phyloP scores from a whole-genome alignment of 306 rosid species.

The Acacia crassicarpa region DNA sequence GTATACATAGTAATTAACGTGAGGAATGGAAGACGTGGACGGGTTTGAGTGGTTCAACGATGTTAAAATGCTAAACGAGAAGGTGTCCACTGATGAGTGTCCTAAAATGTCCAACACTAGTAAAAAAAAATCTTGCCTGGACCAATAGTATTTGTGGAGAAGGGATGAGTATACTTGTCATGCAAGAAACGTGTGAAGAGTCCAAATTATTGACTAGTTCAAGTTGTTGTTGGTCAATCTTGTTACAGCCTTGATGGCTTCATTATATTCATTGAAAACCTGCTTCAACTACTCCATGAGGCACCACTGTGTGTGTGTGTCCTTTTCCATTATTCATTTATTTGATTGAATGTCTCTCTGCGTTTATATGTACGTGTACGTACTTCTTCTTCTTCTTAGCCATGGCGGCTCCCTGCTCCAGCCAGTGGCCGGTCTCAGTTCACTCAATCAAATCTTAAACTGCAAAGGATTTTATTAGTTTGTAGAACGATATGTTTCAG shows the following conservation, averaged over 20 bases:
- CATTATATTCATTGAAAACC: not conserved
- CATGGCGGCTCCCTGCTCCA: too few species aligned
- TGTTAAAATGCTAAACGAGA: not conserved
- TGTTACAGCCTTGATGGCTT: not conserved
- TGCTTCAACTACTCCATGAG: not conserved
- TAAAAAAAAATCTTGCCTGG: not conserved
- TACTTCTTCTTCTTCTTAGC: not conserved
- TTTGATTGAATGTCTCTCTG: not conserved
- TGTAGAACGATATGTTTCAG: not conserved
- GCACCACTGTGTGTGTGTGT: not conserved
- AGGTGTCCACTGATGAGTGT: not conserved
- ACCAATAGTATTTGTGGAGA: not conserved
- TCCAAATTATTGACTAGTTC: not conserved
- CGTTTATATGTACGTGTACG: not conserved
- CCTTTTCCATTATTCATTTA: not conserved
- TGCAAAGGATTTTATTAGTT: too few species aligned
- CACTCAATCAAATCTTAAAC: too few species aligned
- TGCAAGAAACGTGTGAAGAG: conserved; percentile 3
- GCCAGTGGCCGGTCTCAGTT: too few species aligned
- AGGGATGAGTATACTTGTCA: not conserved
- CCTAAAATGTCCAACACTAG: not conserved
- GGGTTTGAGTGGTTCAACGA: not conserved
- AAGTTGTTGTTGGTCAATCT: not conserved
- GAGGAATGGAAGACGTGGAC: not conserved
- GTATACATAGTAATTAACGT: not conserved